A percentile compares a stretch with the other conserved stretches of the same genome.
These are phyloP conservation scores for Parathielavia hyrcaniae DNA, from an alignment of 495 filamentous ascomycete species.

Conservation along the genomic window DNA sequence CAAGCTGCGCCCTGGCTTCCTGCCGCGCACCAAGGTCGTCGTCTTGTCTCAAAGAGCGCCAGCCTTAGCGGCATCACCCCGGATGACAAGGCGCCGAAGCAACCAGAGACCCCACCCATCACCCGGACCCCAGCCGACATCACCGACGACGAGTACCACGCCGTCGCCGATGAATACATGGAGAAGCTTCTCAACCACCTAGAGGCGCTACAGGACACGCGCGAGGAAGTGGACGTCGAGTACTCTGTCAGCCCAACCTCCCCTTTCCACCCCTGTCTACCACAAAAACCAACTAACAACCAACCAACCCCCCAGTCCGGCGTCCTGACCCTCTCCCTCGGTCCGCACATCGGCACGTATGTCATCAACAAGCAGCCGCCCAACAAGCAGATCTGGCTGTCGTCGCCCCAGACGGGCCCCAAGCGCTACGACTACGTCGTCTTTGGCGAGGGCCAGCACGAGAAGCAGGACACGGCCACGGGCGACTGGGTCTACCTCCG, in stretches of 20 bases:
- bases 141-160: slow-evolving; percentile 41
- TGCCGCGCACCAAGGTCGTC: background rate
- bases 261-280: slow-evolving; percentile 27
- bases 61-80: slow-evolving; percentile 31
- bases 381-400: slow-evolving; percentile 96
- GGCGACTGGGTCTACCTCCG: slow-evolving; percentile 82
- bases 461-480: slow-evolving; percentile 63
- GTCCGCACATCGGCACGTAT: slow-evolving; percentile 62
- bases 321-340: slow-evolving; percentile 66
- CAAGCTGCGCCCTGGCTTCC: background rate
- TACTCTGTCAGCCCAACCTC: slow-evolving; percentile 41
- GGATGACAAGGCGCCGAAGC: slow-evolving; percentile 25
- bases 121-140: slow-evolving; percentile 31
- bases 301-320: slow-evolving; percentile 55
- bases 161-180: slow-evolving; percentile 46
- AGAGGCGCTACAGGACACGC: slow-evolving; percentile 56
- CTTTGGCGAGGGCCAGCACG: slow-evolving; percentile 58
- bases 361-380: slow-evolving; percentile 97
- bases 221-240: slow-evolving; percentile 61
- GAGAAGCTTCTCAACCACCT: slow-evolving; percentile 58
- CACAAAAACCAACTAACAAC: background rate
- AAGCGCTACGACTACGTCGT: slow-evolving; percentile 87
- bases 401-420: slow-evolving; percentile 83
- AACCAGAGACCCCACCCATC: slow-evolving; percentile 19
- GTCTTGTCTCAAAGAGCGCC: slow-evolving; percentile 21